phyloP scores from a whole-genome alignment of 805 yeast species.

The Debaryomyces castellii region DNA sequence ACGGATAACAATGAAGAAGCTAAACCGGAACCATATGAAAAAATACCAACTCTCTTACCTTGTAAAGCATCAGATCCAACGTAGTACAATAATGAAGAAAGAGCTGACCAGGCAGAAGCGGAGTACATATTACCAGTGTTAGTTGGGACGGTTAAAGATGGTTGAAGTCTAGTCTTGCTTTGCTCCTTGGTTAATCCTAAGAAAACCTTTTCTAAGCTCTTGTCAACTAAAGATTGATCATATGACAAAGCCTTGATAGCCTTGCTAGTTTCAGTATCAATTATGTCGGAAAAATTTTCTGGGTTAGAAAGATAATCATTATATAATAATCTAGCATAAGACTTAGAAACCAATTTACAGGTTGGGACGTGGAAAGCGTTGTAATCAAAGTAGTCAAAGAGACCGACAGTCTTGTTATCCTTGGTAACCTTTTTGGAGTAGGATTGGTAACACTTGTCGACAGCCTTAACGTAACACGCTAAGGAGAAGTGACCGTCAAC shows the following conservation, averaged over 20 bases:
- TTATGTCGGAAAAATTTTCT: slow-evolving; percentile 43
- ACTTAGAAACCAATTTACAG: slow-evolving; percentile 90
- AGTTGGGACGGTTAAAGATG: slow-evolving; percentile 85
- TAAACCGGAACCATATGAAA: slow-evolving; percentile 97
- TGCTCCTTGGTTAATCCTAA: slow-evolving; percentile 71
- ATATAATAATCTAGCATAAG: slow-evolving; percentile 87
- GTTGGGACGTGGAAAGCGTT: slow-evolving; percentile 98
- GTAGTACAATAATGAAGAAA: slow-evolving; percentile 75
- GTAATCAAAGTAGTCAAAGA: slow-evolving; percentile 76
- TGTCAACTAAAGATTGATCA: slow-evolving; percentile 78
- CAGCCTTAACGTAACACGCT: slow-evolving; percentile 89
- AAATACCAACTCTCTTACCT: slow-evolving; percentile 83
- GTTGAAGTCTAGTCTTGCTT: slow-evolving; percentile 67
- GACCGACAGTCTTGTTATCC: slow-evolving; percentile 57
- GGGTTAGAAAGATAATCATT: slow-evolving; percentile 82
- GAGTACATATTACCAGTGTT: slow-evolving; percentile 99
- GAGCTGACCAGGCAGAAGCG: slow-evolving; percentile 85
- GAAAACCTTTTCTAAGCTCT: slow-evolving; percentile 79
- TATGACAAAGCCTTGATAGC: slow-evolving; percentile 57
- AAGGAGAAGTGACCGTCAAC: slow-evolving; percentile 97
- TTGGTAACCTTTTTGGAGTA: slow-evolving; percentile 72
- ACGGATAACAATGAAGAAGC: slow-evolving; percentile 88
- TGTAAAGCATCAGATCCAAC: slow-evolving; percentile 74
- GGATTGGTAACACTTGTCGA: slow-evolving; percentile 80
- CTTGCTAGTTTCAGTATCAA: slow-evolving; percentile 52